These are phyloP conservation scores for Apiotrichum veenhuisii DNA, from an alignment of 1,284 basidiomycete species.

Conservation along the genomic window DNA sequence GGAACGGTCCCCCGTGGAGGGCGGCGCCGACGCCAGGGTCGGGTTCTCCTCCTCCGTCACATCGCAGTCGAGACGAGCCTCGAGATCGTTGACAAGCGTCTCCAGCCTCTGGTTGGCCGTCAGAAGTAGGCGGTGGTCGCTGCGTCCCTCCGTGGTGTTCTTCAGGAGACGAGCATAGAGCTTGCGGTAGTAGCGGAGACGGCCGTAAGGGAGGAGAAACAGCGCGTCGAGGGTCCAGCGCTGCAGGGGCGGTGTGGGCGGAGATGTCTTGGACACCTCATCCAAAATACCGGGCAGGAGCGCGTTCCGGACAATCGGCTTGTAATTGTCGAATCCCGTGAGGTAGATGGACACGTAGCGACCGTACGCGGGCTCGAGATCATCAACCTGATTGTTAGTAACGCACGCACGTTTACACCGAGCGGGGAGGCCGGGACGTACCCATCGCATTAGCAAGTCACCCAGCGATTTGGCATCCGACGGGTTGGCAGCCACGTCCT, in stretches of 20 bases:
- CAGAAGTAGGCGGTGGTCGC: slow-evolving; percentile 77
- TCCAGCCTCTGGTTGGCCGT: slow-evolving; percentile 80
- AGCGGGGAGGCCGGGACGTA: slow-evolving; percentile 48
- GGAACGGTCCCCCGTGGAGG: slow-evolving; percentile 9
- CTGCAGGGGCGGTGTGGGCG: slow-evolving; percentile 53
- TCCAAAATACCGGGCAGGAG: slow-evolving; percentile 66
- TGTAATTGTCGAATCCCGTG: slow-evolving; percentile 77
- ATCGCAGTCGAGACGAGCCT: slow-evolving; percentile 55
- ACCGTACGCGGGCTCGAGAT: slow-evolving; percentile 80
- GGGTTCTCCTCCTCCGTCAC: slow-evolving; percentile 36
- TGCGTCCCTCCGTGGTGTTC: slow-evolving; percentile 80
- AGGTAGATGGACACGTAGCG: slow-evolving; percentile 72
- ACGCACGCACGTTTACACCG: background rate
- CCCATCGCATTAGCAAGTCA: slow-evolving; percentile 96
- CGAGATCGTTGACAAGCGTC: slow-evolving; percentile 63
- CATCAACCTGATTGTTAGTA: slow-evolving; percentile 69
- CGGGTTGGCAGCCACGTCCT: slow-evolving; percentile 88
- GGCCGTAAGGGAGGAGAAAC: slow-evolving; percentile 77
- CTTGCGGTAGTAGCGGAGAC: slow-evolving; percentile 89
- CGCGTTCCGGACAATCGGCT: slow-evolving; percentile 68
- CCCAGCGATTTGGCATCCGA: slow-evolving; percentile 92
- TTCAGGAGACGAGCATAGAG: slow-evolving; percentile 82
- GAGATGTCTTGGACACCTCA: slow-evolving; percentile 63
- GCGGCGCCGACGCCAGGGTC: background rate
- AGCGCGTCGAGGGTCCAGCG: slow-evolving; percentile 82